A percentile compares a stretch with the other conserved stretches of the same genome.
Evolutionary conservation across 2,329 filamentous ascomycete genomes (phyloP).

Genomic region (Talaromyces sp.): DNA sequence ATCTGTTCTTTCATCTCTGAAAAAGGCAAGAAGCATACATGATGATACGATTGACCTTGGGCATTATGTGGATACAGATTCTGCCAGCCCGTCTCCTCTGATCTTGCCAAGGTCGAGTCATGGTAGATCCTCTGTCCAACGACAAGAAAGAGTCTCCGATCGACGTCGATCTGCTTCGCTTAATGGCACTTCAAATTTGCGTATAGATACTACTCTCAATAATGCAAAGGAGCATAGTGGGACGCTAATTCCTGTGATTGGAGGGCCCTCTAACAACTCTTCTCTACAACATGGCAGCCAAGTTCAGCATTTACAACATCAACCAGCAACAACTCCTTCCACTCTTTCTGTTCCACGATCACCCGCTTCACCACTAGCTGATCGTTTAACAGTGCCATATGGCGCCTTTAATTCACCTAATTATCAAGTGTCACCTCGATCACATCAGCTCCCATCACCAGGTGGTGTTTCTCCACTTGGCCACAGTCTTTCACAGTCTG

Average conservation of each 20-base stretch:
- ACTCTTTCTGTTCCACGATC: constrained; percentile 27
- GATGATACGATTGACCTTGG: constrained; percentile 64
- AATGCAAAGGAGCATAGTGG: neutral
- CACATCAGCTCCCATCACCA: constrained; percentile 19
- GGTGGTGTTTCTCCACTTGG: constrained; percentile 27
- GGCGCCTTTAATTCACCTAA: constrained; percentile 36
- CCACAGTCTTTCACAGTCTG: constrained; percentile 14
- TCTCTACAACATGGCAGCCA: neutral
- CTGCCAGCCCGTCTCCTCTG: constrained; percentile 21
- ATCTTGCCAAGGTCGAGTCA: neutral
- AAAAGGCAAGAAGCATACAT: constrained; percentile 72
- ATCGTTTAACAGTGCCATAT: constrained; percentile 42
- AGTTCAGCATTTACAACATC: neutral
- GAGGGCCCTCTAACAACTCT: neutral
- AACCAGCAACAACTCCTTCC: constrained; percentile 31
- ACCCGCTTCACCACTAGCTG: constrained; percentile 29
- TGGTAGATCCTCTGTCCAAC: neutral
- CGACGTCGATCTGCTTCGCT: constrained; percentile 52
- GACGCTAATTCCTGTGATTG: neutral
- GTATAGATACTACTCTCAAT: constrained; percentile 23
- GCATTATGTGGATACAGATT: constrained; percentile 49
- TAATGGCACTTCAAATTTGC: constrained; percentile 39
- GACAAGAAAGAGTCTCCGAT: neutral
- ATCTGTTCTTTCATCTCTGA: constrained; percentile 79
- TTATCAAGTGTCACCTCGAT: constrained; percentile 25